phyloP scores from a whole-genome alignment of 768 basidiomycete species.

The Pulveroboletus sp. region DNA sequence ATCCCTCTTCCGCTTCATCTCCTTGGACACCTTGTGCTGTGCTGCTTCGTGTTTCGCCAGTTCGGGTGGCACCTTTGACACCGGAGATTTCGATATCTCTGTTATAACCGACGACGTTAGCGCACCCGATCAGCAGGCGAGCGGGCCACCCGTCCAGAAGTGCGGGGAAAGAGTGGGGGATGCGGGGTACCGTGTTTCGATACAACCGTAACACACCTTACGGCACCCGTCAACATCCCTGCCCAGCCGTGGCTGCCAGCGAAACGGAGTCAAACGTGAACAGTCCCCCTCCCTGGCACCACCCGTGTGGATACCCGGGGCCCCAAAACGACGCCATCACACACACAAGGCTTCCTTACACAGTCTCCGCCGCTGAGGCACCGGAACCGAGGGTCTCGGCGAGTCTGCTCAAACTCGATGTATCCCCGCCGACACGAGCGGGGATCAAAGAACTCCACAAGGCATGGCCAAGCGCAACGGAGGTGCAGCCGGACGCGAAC shows the following conservation, averaged over 20 bases:
- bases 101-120: conserved; percentile 17
- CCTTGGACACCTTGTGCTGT: conserved; percentile 83
- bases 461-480: background rate
- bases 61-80: conserved; percentile 84
- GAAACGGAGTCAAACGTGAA: too few species aligned
- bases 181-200: conserved; percentile 1
- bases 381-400: conserved; percentile 5
- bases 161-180: conserved; percentile 11
- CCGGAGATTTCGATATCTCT: conserved; percentile 94
- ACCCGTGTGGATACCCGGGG: too few species aligned
- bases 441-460: conserved; percentile 8
- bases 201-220: background rate
- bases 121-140: background rate
- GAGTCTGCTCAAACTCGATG: too few species aligned
- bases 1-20: conserved; percentile 93
- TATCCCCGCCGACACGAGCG: background rate
- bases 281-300: too few species aligned
- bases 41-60: conserved; percentile 89
- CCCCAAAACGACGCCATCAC: background rate
- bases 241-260: too few species aligned
- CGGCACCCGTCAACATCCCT: background rate
- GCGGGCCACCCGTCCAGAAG: background rate
- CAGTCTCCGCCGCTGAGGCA: background rate
- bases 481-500: conserved; percentile 2
- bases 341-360: background rate